Conservation (phyloP, 495 filamentous ascomycete genomes). For the Cercophora scortea region DNA sequence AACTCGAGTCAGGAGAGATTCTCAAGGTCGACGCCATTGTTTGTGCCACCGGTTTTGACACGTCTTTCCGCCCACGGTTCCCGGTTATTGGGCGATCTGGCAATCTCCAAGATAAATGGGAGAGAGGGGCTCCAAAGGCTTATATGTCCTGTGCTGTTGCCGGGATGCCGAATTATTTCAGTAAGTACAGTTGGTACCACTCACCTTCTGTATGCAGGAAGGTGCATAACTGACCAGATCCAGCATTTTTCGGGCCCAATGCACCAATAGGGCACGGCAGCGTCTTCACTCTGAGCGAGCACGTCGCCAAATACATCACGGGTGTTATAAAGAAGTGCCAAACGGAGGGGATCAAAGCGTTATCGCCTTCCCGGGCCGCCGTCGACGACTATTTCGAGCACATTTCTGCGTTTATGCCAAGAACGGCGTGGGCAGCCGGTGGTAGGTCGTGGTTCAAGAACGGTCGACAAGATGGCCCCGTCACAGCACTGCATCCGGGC, state of each 20-base stretch:
- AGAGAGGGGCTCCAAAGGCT: constrained; percentile 25
- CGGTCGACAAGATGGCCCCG: constrained; percentile 33
- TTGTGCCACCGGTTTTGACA: constrained; percentile 65
- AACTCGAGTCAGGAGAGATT: constrained; percentile 47
- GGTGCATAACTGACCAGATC: background rate
- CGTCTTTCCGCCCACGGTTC: constrained; percentile 53
- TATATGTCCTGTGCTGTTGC: constrained; percentile 40
- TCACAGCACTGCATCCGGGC: constrained; percentile 42
- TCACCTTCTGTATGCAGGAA: background rate
- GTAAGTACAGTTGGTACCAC: constrained; percentile 16
- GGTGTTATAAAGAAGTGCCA: constrained; percentile 37
- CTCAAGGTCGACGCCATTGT: constrained; percentile 55
- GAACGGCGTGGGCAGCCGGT: constrained; percentile 37
- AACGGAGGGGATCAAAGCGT: constrained; percentile 31
- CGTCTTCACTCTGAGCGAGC: constrained; percentile 40
- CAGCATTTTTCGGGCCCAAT: constrained; percentile 42
- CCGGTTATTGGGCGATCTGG: constrained; percentile 48
- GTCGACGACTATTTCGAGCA: constrained; percentile 40
- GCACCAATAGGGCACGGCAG: constrained; percentile 42
- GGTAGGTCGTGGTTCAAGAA: constrained; percentile 43
- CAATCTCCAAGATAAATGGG: constrained; percentile 37
- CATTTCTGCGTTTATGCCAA: constrained; percentile 38
- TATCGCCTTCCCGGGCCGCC: constrained; percentile 31
- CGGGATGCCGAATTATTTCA: constrained; percentile 42
- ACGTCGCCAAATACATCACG: constrained; percentile 39